Evolutionary conservation across 306 rosid genomes (phyloP).

Genomic region (Cyclanthera cordifolia): DNA sequence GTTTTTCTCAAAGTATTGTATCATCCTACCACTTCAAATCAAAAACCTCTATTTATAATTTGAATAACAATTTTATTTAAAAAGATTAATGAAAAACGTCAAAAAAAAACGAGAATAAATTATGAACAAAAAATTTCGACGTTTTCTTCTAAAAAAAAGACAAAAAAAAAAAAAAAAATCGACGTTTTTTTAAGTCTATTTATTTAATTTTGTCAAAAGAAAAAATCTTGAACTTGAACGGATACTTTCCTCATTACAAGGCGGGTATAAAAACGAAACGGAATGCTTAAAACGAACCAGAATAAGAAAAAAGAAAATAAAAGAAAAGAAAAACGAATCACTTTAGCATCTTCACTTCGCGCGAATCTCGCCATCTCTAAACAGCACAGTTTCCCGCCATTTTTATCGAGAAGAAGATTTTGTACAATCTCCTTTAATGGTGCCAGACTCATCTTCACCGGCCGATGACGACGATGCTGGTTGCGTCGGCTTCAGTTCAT

Average conservation of each 20-base stretch:
- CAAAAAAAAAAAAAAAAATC: too few species aligned
- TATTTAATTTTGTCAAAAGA: background rate
- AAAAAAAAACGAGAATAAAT: too few species aligned
- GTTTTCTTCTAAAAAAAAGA: too few species aligned
- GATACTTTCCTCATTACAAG: background rate
- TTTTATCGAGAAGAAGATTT: background rate
- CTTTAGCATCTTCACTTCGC: background rate
- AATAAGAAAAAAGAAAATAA: background rate
- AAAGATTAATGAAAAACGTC: too few species aligned
- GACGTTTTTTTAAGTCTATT: too few species aligned
- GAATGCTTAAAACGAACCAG: background rate
- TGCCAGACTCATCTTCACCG: background rate
- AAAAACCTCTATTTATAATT: too few species aligned
- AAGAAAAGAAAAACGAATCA: background rate
- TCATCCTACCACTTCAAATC: too few species aligned
- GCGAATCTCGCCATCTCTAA: background rate
- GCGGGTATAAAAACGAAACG: background rate
- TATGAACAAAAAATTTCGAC: too few species aligned
- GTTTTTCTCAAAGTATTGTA: too few species aligned
- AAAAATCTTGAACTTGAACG: background rate
- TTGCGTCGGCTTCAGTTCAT: slow-evolving; percentile 33
- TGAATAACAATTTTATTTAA: too few species aligned
- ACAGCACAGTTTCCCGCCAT: slow-evolving; percentile 5
- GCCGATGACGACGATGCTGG: slow-evolving; percentile 15
- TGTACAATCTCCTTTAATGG: background rate